Percentiles rank a stretch among this genome's conserved stretches.
Evolutionary conservation across 225 moss, liverwort and hornwort genomes (phyloP).

Genomic region (Pleurozium schreberi): DNA sequence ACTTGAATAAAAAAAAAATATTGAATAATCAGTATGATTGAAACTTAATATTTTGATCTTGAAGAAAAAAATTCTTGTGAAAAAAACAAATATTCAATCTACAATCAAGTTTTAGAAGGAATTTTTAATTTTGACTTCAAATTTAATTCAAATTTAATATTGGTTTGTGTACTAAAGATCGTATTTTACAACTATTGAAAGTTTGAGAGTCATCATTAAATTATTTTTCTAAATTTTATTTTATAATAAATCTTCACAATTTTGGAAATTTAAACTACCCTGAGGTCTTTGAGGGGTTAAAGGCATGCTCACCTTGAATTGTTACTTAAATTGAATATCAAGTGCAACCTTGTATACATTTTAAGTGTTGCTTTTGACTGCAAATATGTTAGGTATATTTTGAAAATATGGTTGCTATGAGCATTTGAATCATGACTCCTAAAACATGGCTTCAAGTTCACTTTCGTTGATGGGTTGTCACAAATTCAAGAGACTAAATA

Average conservation of each 20-base stretch:
- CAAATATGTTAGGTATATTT: not conserved
- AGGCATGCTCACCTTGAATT: not conserved
- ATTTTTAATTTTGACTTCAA: not conserved
- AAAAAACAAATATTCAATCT: not conserved
- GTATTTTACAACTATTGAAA: not conserved
- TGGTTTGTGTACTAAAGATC: fast-evolving
- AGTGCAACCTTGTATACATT: not conserved
- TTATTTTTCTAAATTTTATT: not conserved
- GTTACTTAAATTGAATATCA: not conserved
- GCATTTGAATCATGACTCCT: not conserved
- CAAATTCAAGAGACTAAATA: fast-evolving
- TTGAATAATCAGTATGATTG: not conserved
- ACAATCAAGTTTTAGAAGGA: not conserved
- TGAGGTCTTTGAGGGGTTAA: not conserved
- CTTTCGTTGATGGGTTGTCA: not conserved
- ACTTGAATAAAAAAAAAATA: not conserved
- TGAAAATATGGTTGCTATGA: not conserved
- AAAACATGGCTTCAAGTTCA: not conserved
- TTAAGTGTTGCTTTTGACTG: fast-evolving
- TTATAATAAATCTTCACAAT: not conserved
- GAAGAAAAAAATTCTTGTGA: not conserved
- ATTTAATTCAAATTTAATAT: not conserved
- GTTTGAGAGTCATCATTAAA: not conserved
- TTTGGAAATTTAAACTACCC: not conserved
- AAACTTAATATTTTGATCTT: fast-evolving